phyloP scores from a whole-genome alignment of 225 moss, liverwort and hornwort species.

The Asterella californica region DNA sequence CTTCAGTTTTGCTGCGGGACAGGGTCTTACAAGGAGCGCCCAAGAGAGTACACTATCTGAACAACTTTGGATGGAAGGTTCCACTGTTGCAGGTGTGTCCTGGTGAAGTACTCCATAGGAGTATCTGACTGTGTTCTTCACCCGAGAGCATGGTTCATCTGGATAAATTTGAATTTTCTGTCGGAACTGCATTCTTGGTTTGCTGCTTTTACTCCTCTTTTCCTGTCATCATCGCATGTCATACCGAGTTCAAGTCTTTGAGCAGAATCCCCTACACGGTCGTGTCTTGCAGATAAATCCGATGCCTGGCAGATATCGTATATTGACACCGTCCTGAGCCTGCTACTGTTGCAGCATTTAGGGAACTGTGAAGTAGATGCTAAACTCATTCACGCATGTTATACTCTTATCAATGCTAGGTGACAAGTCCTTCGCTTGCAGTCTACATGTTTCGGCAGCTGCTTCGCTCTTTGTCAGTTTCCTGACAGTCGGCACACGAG shows the following conservation, averaged over 20 bases:
- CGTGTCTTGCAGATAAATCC: not conserved
- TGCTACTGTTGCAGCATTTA: not conserved
- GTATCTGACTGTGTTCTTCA: not conserved
- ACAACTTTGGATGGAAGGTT: not conserved
- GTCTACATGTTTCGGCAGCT: not conserved
- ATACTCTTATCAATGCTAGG: not conserved
- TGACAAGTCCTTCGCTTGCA: not conserved
- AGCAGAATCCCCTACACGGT: not conserved
- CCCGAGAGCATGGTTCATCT: not conserved
- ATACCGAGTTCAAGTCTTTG: not conserved
- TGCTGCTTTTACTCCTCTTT: not conserved
- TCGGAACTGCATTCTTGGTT: not conserved
- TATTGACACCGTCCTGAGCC: not conserved
- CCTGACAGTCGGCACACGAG: not conserved
- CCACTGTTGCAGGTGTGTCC: not conserved
- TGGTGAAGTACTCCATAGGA: not conserved
- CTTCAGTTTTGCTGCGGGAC: slow-evolving; percentile 11
- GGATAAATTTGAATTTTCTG: not conserved
- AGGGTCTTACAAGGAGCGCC: not conserved
- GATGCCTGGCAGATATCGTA: not conserved
- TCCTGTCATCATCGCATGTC: not conserved
- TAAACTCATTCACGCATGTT: not conserved
- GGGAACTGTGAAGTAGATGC: not conserved
- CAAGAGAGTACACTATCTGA: not conserved
- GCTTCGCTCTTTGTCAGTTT: not conserved